Percentiles rank a stretch among this genome's conserved stretches.
These are phyloP conservation scores for Penicillium sp. DNA, from an alignment of 2,329 filamentous ascomycete genomes.

Conservation along the genomic window DNA sequence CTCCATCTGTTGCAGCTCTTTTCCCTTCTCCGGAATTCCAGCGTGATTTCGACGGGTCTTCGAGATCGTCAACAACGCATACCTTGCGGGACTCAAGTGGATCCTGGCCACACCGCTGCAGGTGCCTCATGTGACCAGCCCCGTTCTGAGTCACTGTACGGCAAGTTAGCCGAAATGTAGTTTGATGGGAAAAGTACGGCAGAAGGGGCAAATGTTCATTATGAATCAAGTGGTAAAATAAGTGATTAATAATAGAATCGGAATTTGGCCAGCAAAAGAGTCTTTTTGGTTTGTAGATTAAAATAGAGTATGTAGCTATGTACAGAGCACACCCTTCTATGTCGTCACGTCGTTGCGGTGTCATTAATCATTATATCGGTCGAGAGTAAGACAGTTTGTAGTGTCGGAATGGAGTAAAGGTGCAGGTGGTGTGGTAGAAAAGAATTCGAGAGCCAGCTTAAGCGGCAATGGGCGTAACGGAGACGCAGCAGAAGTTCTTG, in stretches of 20 bases:
- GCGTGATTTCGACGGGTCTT: not conserved
- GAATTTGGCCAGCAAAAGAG: slow-evolving; percentile 18
- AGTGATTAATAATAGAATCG: not conserved
- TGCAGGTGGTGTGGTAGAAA: not conserved
- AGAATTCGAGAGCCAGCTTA: slow-evolving; percentile 1
- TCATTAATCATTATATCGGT: slow-evolving; percentile 20
- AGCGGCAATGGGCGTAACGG: slow-evolving; percentile 11
- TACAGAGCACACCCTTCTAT: slow-evolving; percentile 15
- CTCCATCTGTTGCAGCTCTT: not conserved
- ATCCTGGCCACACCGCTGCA: not conserved
- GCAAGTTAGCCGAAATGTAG: not conserved
- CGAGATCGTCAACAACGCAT: not conserved
- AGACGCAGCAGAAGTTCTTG: slow-evolving; percentile 25
- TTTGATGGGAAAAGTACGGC: not conserved
- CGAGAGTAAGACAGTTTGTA: not conserved
- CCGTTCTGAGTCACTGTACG: not conserved
- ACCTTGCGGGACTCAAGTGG: not conserved
- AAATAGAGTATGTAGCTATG: slow-evolving; percentile 13
- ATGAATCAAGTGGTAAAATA: not conserved
- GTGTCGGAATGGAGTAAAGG: not conserved
- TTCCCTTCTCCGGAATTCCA: not conserved
- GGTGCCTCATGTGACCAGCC: not conserved
- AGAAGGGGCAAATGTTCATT: not conserved
- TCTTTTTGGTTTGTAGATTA: slow-evolving; percentile 2
- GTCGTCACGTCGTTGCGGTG: slow-evolving; percentile 13